Conservation (phyloP, 73 alveolate genomes). For the Effrenium voratum region DNA sequence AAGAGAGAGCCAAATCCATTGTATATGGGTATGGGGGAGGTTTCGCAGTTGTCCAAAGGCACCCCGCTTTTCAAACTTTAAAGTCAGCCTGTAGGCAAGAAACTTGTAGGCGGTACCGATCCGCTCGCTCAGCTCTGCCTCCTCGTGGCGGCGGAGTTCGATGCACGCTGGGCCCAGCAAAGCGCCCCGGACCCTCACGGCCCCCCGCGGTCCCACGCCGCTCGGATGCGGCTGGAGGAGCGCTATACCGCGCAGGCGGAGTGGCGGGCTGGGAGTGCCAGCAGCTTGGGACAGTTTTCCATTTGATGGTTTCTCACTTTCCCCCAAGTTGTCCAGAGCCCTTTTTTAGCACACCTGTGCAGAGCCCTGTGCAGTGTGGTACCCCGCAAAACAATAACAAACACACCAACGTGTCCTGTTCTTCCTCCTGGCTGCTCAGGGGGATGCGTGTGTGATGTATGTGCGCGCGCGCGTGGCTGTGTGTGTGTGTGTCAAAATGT, state of each 20-base stretch:
- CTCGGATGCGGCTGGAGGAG: conserved; percentile 65
- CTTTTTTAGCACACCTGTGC: too few species aligned
- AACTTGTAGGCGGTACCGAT: too few species aligned
- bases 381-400: neutral
- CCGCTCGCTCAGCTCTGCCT: conserved; percentile 73
- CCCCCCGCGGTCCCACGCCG: conserved; percentile 85
- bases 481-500: too few species aligned
- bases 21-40: too few species aligned
- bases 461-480: too few species aligned
- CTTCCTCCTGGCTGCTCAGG: neutral
- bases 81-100: too few species aligned
- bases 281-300: neutral
- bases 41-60: too few species aligned
- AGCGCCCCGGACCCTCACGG: conserved; percentile 52
- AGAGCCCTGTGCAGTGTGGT: neutral
- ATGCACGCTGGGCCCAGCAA: conserved; percentile 67
- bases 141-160: conserved; percentile 66
- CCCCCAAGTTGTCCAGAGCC: neutral
- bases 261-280: neutral
- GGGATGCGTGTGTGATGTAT: neutral
- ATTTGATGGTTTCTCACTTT: neutral
- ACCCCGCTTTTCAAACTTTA: too few species aligned
- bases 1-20: too few species aligned
- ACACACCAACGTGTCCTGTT: neutral
- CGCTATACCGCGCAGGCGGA: conserved; percentile 43